A percentile compares a stretch with the other conserved stretches of the same genome.
phyloP scores from a whole-genome alignment of 208 protist species.

The Acanthamoeba lenticulata region DNA sequence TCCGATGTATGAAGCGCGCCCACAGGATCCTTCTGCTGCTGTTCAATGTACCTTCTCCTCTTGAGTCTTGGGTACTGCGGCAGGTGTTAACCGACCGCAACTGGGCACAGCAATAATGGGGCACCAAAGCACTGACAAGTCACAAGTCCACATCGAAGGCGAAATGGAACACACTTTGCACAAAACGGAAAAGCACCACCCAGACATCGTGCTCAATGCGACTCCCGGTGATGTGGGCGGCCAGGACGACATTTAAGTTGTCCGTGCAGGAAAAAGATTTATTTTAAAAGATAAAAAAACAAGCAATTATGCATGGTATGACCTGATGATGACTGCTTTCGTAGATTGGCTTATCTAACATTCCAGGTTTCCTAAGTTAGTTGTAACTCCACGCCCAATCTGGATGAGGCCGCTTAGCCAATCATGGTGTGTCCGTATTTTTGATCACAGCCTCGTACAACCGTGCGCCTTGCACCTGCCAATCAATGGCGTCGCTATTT shows the following conservation, averaged over 20 bases:
- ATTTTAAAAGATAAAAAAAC: no score
- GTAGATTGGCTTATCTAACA: no score
- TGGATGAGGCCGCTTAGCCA: no score
- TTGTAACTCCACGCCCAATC: no score
- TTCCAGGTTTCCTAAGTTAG: no score
- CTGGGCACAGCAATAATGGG: background rate
- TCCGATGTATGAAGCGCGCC: background rate
- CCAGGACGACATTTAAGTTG: background rate
- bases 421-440: no score
- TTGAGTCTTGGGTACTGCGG: background rate
- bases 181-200: constrained; percentile 34
- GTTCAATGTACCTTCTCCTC: background rate
- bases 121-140: background rate
- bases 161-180: background rate
- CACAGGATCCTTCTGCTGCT: background rate
- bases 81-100: background rate
- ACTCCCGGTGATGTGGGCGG: background rate
- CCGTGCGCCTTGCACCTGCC: no score
- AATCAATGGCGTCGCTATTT: no score
- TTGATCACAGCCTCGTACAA: no score
- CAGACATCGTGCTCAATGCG: background rate
- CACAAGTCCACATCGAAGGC: background rate
- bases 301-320: background rate
- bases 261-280: background rate
- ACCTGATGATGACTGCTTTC: no score